These are phyloP conservation scores for Serendipita sp. DNA, from an alignment of 768 basidiomycete genomes.

Conservation along the genomic window DNA sequence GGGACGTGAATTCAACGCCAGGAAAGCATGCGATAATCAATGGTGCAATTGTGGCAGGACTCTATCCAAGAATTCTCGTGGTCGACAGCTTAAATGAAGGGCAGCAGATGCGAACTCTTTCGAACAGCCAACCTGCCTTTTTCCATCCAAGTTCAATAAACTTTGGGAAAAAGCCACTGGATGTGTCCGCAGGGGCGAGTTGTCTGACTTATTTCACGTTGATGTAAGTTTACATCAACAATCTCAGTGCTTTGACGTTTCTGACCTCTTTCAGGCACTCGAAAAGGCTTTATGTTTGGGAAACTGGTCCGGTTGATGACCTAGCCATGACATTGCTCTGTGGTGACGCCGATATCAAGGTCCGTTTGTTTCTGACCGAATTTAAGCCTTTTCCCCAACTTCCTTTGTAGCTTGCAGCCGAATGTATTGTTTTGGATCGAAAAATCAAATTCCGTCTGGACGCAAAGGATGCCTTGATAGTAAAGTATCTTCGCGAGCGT, in stretches of 20 bases:
- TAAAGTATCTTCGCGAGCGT: constrained; percentile 61
- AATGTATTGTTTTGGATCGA: constrained; percentile 62
- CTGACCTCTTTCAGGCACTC: constrained; percentile 51
- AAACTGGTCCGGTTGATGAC: constrained; percentile 79
- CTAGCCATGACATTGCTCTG: constrained; percentile 66
- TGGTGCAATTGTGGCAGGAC: constrained; percentile 66
- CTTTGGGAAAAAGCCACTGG: constrained; percentile 46
- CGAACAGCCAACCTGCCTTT: constrained; percentile 58
- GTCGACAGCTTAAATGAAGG: constrained; percentile 39
- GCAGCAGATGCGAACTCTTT: constrained; percentile 52
- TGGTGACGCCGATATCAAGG: constrained; percentile 84
- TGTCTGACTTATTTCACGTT: constrained; percentile 76
- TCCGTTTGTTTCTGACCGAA: constrained; percentile 15
- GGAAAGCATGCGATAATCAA: constrained; percentile 48
- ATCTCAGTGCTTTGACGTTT: constrained; percentile 9
- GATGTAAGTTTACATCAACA: constrained; percentile 34
- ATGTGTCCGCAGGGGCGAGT: constrained; percentile 47
- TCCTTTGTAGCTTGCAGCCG: constrained; percentile 43
- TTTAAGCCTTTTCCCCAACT: not conserved
- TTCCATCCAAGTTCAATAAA: constrained; percentile 93
- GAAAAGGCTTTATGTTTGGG: constrained; percentile 85
- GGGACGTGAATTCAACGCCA: constrained; percentile 44
- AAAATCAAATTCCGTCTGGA: constrained; percentile 59
- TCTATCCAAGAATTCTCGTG: constrained; percentile 80
- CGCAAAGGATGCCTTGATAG: constrained; percentile 58